Evolutionary conservation across 495 filamentous ascomycete species (phyloP).

Genomic region (Talaromyces wortmannii): DNA sequence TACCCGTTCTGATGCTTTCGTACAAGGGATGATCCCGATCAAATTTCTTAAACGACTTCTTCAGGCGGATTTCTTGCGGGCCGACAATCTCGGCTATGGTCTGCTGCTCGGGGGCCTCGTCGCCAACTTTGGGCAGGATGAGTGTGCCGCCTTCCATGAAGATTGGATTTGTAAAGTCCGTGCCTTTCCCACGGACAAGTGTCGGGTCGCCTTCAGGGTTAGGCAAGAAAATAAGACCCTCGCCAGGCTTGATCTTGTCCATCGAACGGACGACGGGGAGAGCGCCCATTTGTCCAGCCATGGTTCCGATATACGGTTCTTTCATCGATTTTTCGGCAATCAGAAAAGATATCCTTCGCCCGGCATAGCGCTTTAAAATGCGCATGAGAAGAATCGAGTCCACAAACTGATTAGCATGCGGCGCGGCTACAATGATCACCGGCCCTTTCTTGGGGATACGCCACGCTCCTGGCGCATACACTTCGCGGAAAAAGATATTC

Average conservation of each 20-base stretch:
- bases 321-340: slow-evolving; percentile 80
- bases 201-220: slow-evolving; percentile 67
- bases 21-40: slow-evolving; percentile 41
- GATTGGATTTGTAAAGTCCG: slow-evolving; percentile 59
- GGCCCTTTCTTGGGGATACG: slow-evolving; percentile 69
- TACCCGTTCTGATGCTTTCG: slow-evolving; percentile 64
- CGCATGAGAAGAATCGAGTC: slow-evolving; percentile 81
- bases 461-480: slow-evolving; percentile 78
- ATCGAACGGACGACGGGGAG: slow-evolving; percentile 74
- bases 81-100: slow-evolving; percentile 65
- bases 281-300: slow-evolving; percentile 61
- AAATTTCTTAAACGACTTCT: slow-evolving; percentile 61
- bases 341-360: slow-evolving; percentile 69
- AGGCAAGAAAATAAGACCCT: slow-evolving; percentile 71
- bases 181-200: slow-evolving; percentile 64
- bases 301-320: slow-evolving; percentile 64
- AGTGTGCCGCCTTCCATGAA: slow-evolving; percentile 64
- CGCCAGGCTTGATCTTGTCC: slow-evolving; percentile 63
- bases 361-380: slow-evolving; percentile 62
- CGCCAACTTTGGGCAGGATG: slow-evolving; percentile 64
- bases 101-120: slow-evolving; percentile 60
- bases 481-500: slow-evolving; percentile 83
- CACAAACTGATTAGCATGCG: slow-evolving; percentile 83
- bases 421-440: slow-evolving; percentile 79
- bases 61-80: slow-evolving; percentile 64